phyloP scores from a whole-genome alignment of 768 basidiomycete genomes.

The Mycena pura region DNA sequence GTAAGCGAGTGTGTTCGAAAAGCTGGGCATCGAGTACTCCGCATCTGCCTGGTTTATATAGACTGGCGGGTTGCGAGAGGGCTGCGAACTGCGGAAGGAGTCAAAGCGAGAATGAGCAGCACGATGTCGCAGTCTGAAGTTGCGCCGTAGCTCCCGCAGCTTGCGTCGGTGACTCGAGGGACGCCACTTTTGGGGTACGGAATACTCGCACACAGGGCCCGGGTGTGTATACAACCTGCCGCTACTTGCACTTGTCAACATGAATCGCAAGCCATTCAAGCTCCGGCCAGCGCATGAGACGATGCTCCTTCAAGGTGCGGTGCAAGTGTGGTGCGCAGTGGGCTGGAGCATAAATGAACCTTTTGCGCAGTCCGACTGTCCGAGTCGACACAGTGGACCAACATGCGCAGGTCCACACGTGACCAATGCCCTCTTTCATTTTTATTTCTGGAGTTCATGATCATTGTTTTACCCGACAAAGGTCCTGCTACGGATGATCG shows the following conservation, averaged over 20 bases:
- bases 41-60: not conserved
- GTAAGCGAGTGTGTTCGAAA: constrained; percentile 6
- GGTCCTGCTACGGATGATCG: no score
- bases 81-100: constrained; percentile 10
- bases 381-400: no score
- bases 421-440: no score
- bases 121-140: constrained; percentile 5
- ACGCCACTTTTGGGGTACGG: not conserved
- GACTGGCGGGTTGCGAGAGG: not conserved
- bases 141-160: constrained; percentile 20
- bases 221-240: no score
- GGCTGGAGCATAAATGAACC: no score
- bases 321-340: no score
- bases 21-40: not conserved
- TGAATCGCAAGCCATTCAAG: not conserved
- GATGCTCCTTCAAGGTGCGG: not conserved
- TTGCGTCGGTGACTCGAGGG: not conserved
- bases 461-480: no score
- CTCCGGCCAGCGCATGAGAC: not conserved
- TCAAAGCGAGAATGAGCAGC: not conserved
- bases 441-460: no score
- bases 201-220: no score
- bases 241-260: no score
- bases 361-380: no score
- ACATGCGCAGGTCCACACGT: no score